Conservation (phyloP, 2,329 filamentous ascomycete species). For the Chaetomium sp. region DNA sequence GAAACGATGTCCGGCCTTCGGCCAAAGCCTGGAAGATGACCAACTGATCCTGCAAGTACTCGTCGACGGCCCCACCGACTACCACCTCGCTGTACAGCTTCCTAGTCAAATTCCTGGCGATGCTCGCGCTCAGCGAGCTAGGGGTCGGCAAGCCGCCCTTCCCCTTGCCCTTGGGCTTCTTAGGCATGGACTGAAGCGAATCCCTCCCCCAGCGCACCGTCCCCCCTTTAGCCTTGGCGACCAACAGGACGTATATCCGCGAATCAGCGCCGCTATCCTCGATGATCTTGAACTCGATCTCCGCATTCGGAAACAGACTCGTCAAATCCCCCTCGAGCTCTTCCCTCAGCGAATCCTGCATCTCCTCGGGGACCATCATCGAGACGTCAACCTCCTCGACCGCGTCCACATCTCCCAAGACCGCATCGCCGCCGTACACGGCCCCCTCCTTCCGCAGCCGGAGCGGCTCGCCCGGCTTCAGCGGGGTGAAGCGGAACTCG, state of each 20-base stretch:
- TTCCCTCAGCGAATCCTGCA: conserved; percentile 47
- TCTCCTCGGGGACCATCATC: conserved; percentile 51
- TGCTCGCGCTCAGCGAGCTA: conserved; percentile 40
- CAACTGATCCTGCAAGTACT: conserved; percentile 63
- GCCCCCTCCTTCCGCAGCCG: conserved; percentile 37
- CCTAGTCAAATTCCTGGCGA: conserved; percentile 50
- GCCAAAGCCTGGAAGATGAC: conserved; percentile 62
- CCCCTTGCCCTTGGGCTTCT: conserved; percentile 41
- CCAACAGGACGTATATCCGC: conserved; percentile 59
- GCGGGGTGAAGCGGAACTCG: conserved; percentile 49
- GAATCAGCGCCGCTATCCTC: conserved; percentile 56
- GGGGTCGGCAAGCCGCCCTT: conserved; percentile 31
- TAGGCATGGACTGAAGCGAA: conserved; percentile 45
- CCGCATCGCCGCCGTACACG: conserved; percentile 31
- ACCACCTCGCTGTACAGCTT: conserved; percentile 51
- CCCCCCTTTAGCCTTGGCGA: conserved; percentile 50
- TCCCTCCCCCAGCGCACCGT: conserved; percentile 35
- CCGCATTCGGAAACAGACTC: conserved; percentile 47
- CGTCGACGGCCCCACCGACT: conserved; percentile 53
- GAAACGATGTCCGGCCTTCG: conserved; percentile 53
- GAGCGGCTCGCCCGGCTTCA: conserved; percentile 42
- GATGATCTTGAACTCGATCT: conserved; percentile 48
- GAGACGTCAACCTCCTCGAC: conserved; percentile 54
- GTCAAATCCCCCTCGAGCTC: conserved; percentile 46
- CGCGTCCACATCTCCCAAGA: conserved; percentile 35